Percentiles rank a stretch among this genome's conserved stretches.
phyloP scores from a whole-genome alignment of 768 basidiomycete species.

The Amanita pseudoporphyria region DNA sequence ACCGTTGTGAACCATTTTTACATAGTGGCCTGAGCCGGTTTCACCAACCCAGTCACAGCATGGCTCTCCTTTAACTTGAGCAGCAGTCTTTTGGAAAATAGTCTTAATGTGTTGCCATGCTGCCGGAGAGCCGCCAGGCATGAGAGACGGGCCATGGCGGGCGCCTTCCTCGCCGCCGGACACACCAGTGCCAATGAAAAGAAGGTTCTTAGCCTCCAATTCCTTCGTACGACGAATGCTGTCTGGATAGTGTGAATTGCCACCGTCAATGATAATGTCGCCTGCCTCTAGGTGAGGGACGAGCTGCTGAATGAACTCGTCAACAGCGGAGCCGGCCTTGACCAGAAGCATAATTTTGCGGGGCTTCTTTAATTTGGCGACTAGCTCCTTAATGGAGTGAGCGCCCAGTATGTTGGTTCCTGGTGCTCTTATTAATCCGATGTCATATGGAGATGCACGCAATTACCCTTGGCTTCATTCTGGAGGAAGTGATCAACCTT shows the following conservation, averaged over 20 bases:
- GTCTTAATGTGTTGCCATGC: constrained; percentile 98
- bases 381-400: constrained; percentile 86
- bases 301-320: constrained; percentile 89
- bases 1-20: constrained; percentile 99
- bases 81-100: constrained; percentile 97
- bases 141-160: constrained; percentile 92
- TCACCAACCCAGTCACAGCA: constrained; percentile 99
- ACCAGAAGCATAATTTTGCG: constrained; percentile 98
- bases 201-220: constrained; percentile 87
- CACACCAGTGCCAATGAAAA: constrained; percentile 98
- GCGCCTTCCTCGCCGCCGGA: constrained; percentile 99
- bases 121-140: constrained; percentile 92
- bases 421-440: constrained; percentile 20
- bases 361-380: constrained; percentile 86
- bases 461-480: constrained; percentile 93
- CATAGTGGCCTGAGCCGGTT: constrained; percentile 93
- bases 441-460: constrained; percentile 3
- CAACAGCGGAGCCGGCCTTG: constrained; percentile 95
- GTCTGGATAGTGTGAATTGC: constrained; percentile 99
- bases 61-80: constrained; percentile 89
- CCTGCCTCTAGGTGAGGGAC: constrained; percentile 85
- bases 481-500: constrained; percentile 95
- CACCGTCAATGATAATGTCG: constrained; percentile 99
- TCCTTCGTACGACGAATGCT: constrained; percentile 91
- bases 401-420: constrained; percentile 95